A percentile compares a stretch with the other conserved stretches of the same genome.
Evolutionary conservation across 305 asterid species (phyloP).

Genomic region (Coffea humblotiana): DNA sequence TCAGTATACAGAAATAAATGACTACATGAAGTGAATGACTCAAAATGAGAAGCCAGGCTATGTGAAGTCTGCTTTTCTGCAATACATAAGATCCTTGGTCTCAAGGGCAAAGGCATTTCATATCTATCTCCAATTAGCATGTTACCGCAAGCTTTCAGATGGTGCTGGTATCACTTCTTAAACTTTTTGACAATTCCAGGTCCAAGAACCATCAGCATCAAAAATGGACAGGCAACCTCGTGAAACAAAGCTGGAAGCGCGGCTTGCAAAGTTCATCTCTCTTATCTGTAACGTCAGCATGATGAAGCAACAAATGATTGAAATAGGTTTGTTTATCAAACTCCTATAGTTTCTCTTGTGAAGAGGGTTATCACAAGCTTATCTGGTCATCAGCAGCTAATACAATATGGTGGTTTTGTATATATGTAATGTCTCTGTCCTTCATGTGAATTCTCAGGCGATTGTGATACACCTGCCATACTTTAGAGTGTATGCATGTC

Average conservation of each 20-base stretch:
- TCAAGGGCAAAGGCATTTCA: not conserved
- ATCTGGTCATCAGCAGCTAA: not conserved
- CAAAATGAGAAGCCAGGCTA: not conserved
- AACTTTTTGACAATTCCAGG: conserved; percentile 39
- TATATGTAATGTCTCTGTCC: not conserved
- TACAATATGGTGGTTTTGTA: not conserved
- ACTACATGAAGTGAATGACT: not conserved
- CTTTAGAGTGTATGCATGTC: not conserved
- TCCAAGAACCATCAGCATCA: conserved; percentile 35
- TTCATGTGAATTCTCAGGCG: not conserved
- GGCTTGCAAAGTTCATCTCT: conserved; percentile 81
- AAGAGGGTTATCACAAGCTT: not conserved
- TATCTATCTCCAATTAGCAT: not conserved
- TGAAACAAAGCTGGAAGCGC: conserved; percentile 75
- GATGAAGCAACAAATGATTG: conserved; percentile 98
- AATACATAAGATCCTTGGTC: not conserved
- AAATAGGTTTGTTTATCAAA: conserved; percentile 56
- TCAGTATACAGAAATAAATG: not conserved
- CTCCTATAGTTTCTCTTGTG: not conserved
- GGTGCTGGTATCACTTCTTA: conserved; percentile 17
- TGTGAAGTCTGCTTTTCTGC: not conserved
- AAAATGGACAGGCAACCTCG: conserved; percentile 39
- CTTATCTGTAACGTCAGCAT: conserved; percentile 84
- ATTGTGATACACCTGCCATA: not conserved
- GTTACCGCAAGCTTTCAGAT: not conserved